These are phyloP conservation scores for Hyphopichia wangnamkhiaoensis DNA, from an alignment of 1,139 yeast species.

Conservation along the genomic window DNA sequence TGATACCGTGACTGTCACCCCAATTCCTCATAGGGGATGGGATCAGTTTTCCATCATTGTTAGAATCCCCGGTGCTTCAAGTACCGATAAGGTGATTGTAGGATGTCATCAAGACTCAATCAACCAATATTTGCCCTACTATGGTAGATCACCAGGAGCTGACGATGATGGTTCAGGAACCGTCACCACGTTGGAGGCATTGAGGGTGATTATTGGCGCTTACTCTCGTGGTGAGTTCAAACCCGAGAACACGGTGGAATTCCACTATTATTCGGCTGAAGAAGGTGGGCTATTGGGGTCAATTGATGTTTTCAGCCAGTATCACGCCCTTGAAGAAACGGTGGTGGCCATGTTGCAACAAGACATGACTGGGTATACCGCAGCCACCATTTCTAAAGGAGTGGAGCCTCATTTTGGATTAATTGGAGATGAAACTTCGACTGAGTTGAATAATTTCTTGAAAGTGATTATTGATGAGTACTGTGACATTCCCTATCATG, in stretches of 20 bases:
- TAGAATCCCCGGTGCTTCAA: slow-evolving; percentile 36
- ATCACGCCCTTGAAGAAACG: slow-evolving; percentile 43
- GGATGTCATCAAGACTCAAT: slow-evolving; percentile 92
- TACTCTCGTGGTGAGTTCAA: slow-evolving; percentile 36
- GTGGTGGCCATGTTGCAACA: slow-evolving; percentile 89
- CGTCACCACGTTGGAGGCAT: slow-evolving; percentile 72
- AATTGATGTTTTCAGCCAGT: slow-evolving; percentile 67
- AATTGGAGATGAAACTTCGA: slow-evolving; percentile 71
- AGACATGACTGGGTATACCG: slow-evolving; percentile 90
- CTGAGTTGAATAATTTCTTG: slow-evolving; percentile 59
- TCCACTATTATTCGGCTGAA: slow-evolving; percentile 94
- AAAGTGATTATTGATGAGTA: slow-evolving; percentile 61
- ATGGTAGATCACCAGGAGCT: slow-evolving; percentile 87
- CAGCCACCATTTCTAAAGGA: slow-evolving; percentile 54
- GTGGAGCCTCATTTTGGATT: slow-evolving; percentile 80
- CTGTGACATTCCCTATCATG: slow-evolving; percentile 67
- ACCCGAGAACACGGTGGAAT: slow-evolving; percentile 78
- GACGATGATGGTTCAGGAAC: slow-evolving; percentile 95
- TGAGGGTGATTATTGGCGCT: slow-evolving; percentile 56
- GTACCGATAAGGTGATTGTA: slow-evolving; percentile 55
- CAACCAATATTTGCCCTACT: slow-evolving; percentile 69
- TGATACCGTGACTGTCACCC: slow-evolving; percentile 25
- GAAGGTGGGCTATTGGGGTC: slow-evolving; percentile 93
- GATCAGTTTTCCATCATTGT: slow-evolving; percentile 46
- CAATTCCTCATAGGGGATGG: slow-evolving; percentile 44